Conservation (phyloP, 2,329 filamentous ascomycete species). For the Lecanicillium sp. region DNA sequence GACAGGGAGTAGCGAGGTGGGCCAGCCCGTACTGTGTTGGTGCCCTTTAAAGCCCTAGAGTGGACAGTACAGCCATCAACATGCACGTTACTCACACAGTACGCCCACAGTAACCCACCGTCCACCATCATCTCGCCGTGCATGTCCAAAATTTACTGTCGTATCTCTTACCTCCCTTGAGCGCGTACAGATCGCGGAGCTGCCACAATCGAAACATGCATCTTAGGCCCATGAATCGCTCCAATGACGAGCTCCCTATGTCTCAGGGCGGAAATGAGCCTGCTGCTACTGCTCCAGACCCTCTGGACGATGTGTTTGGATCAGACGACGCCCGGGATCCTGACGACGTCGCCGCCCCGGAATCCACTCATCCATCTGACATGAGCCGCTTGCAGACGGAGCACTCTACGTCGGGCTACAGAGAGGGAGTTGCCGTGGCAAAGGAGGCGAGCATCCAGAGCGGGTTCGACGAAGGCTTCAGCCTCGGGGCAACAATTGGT, state of each 20-base stretch:
- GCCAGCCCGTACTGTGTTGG: constrained; percentile 6
- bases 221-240: constrained; percentile 5
- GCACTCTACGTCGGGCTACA: constrained; percentile 80
- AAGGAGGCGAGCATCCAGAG: constrained; percentile 72
- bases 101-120: constrained; percentile 3
- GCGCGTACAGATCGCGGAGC: constrained; percentile 3
- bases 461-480: constrained; percentile 88
- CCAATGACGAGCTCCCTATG: constrained; percentile 5
- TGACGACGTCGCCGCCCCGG: constrained; percentile 5
- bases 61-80: constrained; percentile 2
- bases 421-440: constrained; percentile 71
- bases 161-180: constrained; percentile 6
- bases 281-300: constrained; percentile 11
- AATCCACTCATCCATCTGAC: constrained; percentile 46
- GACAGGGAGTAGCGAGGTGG: no score
- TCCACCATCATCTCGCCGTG: background rate
- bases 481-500: constrained; percentile 74
- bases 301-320: constrained; percentile 29
- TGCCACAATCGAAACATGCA: constrained; percentile 3
- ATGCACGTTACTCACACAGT: constrained; percentile 5
- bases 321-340: constrained; percentile 11
- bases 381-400: constrained; percentile 65
- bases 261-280: constrained; percentile 3
- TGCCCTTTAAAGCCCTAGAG: background rate
- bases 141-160: constrained; percentile 4